Percentiles rank a stretch among this genome's conserved stretches.
These are phyloP conservation scores for Cunninghamia lanceolata DNA, from an alignment of 75 land plant species.

Conservation along the genomic window DNA sequence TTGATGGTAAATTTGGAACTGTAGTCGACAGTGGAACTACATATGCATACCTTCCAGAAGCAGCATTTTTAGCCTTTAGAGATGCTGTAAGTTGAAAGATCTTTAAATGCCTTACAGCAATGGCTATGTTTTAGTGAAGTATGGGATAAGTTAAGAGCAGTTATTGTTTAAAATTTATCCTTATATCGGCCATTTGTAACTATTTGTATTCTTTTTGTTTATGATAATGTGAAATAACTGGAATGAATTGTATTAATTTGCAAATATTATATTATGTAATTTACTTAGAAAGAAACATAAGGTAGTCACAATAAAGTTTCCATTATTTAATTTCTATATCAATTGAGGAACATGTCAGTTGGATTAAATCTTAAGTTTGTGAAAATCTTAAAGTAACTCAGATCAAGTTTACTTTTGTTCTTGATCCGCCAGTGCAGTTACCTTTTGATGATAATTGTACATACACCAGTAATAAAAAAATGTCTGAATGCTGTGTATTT, in stretches of 20 bases:
- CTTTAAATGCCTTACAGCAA: neutral
- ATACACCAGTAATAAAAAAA: neutral
- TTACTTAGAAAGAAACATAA: neutral
- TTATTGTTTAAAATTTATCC: neutral
- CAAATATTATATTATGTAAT: neutral
- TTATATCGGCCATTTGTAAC: neutral
- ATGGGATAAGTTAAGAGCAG: neutral
- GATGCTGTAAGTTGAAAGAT: slow-evolving; percentile 59
- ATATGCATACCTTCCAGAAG: slow-evolving; percentile 89
- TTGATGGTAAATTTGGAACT: slow-evolving; percentile 85
- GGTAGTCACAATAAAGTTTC: neutral
- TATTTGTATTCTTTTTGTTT: neutral
- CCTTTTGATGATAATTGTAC: neutral
- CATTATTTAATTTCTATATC: neutral
- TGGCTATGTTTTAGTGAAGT: neutral
- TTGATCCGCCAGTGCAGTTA: neutral
- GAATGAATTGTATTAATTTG: neutral
- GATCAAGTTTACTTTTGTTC: neutral
- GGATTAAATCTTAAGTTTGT: neutral
- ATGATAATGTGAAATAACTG: neutral
- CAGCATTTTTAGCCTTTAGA: slow-evolving; percentile 73
- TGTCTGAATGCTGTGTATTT: neutral
- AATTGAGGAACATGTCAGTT: slow-evolving; percentile 4
- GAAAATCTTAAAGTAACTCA: neutral
- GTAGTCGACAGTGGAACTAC: slow-evolving; percentile 98